These are phyloP conservation scores for Thalassiosira pacifica DNA, from an alignment of 352 stramenopile genomes.

Conservation along the genomic window DNA sequence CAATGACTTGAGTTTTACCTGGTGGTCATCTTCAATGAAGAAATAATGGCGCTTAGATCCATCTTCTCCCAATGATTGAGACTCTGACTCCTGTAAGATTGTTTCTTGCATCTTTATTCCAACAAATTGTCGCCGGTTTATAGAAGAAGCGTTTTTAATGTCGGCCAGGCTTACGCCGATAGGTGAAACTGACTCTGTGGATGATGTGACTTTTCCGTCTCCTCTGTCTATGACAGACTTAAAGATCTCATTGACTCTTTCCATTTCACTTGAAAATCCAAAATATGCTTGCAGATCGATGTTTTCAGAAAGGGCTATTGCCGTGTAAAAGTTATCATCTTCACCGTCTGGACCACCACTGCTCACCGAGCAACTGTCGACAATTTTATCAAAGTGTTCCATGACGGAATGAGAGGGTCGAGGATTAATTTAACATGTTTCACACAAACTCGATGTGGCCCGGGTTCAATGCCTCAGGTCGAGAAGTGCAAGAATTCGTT, in stretches of 20 bases:
- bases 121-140: neutral
- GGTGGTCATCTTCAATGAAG: conserved; percentile 1
- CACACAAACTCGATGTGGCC: too few species aligned
- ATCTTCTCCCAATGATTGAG: neutral
- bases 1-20: neutral
- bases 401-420: too few species aligned
- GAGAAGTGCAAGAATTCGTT: too few species aligned
- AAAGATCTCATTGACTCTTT: neutral
- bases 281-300: neutral
- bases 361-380: neutral
- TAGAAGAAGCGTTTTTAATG: neutral
- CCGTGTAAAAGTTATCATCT: neutral
- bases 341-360: neutral
- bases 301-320: neutral
- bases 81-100: neutral
- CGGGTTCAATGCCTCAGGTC: too few species aligned
- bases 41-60: conserved; percentile 1
- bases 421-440: too few species aligned
- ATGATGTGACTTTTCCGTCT: neutral
- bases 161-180: neutral
- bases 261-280: neutral
- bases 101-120: neutral
- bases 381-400: neutral
- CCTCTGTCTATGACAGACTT: neutral
- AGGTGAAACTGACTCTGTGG: neutral